Conservation (phyloP, 805 yeast species). For the Candida easanensis region DNA sequence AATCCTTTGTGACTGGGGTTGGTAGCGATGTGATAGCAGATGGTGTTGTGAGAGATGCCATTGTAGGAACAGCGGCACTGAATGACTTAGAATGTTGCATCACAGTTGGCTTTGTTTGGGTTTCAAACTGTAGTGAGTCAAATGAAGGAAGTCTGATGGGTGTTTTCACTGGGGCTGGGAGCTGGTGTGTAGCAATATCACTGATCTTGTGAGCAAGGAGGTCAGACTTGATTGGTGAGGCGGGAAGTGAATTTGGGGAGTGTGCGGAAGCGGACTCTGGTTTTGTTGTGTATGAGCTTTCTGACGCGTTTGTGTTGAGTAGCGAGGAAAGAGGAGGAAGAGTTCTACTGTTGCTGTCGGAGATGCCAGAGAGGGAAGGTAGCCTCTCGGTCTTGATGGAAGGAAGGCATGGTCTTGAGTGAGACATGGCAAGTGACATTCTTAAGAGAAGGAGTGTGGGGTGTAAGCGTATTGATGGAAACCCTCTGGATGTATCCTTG, state of each 20-base stretch:
- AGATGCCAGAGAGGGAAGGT: constrained; percentile 1
- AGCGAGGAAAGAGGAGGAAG: constrained; percentile 22
- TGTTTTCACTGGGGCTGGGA: constrained; percentile 15
- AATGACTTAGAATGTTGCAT: constrained; percentile 10
- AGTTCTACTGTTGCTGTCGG: constrained; percentile 3
- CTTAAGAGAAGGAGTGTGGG: neutral
- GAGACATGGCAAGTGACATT: constrained; percentile 22
- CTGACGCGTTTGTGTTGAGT: constrained; percentile 5
- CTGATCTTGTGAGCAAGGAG: neutral
- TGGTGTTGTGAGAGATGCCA: constrained; percentile 11
- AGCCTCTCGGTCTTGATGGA: constrained; percentile 13
- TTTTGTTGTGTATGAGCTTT: constrained; percentile 7
- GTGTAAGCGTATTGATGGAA: too few relatives aligned
- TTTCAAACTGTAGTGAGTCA: constrained; percentile 23
- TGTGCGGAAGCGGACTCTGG: neutral
- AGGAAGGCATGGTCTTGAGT: constrained; percentile 16
- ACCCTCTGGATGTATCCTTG: neutral
- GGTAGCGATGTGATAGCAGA: constrained; percentile 6
- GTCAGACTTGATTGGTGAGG: constrained; percentile 12
- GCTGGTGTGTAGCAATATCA: constrained; percentile 8
- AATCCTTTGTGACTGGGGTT: constrained; percentile 10
- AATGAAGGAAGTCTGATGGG: constrained; percentile 29
- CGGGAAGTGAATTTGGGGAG: constrained; percentile 14
- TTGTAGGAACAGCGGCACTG: constrained; percentile 2
- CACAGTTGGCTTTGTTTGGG: neutral